Evolutionary conservation across 768 basidiomycete species (phyloP).

Genomic region (Phlegmacium glaucopus): DNA sequence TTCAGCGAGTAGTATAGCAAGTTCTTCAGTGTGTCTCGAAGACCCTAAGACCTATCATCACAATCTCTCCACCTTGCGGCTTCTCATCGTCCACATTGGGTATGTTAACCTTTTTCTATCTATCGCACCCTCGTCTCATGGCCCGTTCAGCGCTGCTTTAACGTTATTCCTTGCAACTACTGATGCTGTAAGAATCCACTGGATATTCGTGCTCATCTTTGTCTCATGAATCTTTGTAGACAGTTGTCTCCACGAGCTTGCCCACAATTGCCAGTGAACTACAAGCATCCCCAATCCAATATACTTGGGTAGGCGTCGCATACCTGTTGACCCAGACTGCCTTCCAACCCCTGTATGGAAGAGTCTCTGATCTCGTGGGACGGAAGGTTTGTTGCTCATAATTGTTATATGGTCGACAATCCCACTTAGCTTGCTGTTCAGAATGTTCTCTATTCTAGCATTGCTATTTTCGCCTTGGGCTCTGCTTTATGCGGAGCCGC

Average conservation of each 20-base stretch:
- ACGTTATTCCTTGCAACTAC: conserved; percentile 85
- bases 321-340: conserved; percentile 88
- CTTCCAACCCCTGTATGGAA: conserved; percentile 80
- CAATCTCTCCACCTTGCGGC: conserved; percentile 50
- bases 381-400: conserved; percentile 54
- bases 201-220: background rate
- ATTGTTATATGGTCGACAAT: background rate
- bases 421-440: conserved; percentile 24
- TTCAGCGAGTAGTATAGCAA: conserved; percentile 26
- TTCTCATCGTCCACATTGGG: conserved; percentile 70
- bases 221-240: conserved; percentile 27
- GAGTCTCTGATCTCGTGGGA: conserved; percentile 75
- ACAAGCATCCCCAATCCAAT: conserved; percentile 63
- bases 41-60: conserved; percentile 13
- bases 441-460: conserved; percentile 70
- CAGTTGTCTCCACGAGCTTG: conserved; percentile 78
- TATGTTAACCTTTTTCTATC: conserved; percentile 25
- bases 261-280: conserved; percentile 78
- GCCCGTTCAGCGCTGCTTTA: conserved; percentile 61
- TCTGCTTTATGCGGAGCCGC: conserved; percentile 80
- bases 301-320: conserved; percentile 83
- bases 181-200: conserved; percentile 56
- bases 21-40: conserved; percentile 33
- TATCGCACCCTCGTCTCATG: conserved; percentile 4
- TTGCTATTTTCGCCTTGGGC: conserved; percentile 70